These are phyloP conservation scores for Saxophila tyrrhenica DNA, from an alignment of 495 filamentous ascomycete species.

Conservation along the genomic window DNA sequence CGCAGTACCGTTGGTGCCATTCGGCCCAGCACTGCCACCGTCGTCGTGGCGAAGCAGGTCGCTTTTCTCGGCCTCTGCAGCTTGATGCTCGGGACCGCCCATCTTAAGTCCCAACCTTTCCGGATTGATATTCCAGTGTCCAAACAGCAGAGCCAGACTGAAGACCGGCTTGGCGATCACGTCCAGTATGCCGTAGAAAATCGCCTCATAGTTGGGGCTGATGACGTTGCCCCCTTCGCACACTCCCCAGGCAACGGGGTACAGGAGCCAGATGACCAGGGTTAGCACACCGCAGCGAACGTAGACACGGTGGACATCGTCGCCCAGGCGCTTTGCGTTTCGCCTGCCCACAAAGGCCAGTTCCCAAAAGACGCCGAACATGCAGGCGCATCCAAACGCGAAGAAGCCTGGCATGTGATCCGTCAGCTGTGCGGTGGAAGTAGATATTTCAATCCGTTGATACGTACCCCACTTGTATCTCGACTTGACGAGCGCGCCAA, in stretches of 20 bases:
- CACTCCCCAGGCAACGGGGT: conserved; percentile 58
- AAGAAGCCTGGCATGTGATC: too few species aligned
- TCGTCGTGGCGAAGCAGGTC: too few species aligned
- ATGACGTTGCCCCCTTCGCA: conserved; percentile 59
- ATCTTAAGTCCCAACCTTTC: conserved; percentile 38
- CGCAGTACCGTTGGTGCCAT: too few species aligned
- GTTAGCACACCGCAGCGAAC: conserved; percentile 39
- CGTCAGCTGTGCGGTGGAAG: too few species aligned
- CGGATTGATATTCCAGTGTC: conserved; percentile 44
- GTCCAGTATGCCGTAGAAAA: conserved; percentile 63
- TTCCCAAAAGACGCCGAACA: conserved; percentile 46
- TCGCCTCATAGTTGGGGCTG: conserved; percentile 47
- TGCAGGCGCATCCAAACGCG: conserved; percentile 48
- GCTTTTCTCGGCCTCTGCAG: too few species aligned
- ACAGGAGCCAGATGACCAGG: conserved; percentile 51
- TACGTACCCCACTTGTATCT: conserved; percentile 58
- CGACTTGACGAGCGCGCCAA: conserved; percentile 46
- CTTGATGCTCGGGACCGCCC: too few species aligned
- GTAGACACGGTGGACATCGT: conserved; percentile 40
- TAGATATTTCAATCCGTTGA: too few species aligned
- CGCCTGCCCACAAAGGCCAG: conserved; percentile 41
- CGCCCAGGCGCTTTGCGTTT: conserved; percentile 41
- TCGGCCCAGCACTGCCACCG: too few species aligned
- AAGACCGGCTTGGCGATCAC: conserved; percentile 49
- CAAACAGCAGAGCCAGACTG: conserved; percentile 38